Conservation (phyloP, 2,329 filamentous ascomycete genomes). For the Stagonosporopsis tanaceti region DNA sequence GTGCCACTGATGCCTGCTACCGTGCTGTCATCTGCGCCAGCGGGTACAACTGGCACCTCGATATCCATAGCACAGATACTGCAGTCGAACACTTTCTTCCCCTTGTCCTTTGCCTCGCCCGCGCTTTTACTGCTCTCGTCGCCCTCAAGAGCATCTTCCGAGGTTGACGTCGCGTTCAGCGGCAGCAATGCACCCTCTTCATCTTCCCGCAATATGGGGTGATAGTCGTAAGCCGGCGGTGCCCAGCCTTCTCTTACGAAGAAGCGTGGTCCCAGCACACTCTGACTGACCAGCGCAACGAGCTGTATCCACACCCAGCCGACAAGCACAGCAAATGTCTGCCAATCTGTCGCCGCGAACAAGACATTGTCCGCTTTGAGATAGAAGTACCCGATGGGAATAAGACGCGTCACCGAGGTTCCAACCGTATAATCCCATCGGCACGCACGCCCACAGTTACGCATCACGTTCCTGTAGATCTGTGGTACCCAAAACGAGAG, state of each 20-base stretch:
- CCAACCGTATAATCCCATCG: conserved; percentile 89
- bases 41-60: conserved; percentile 81
- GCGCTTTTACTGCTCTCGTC: conserved; percentile 28
- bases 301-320: conserved; percentile 91
- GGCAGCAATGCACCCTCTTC: conserved; percentile 79
- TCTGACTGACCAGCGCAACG: conserved; percentile 78
- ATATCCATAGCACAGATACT: conserved; percentile 93
- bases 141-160: conserved; percentile 14
- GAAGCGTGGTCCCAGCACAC: conserved; percentile 87
- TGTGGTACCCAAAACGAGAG: conserved; percentile 93
- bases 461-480: conserved; percentile 86
- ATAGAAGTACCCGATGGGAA: conserved; percentile 88
- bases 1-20: conserved; percentile 48
- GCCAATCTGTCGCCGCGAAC: conserved; percentile 74
- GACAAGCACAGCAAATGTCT: conserved; percentile 69
- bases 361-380: conserved; percentile 79
- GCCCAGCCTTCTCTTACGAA: conserved; percentile 75
- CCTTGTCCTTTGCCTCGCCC: conserved; percentile 59
- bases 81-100: conserved; percentile 78
- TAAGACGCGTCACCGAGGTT: conserved; percentile 78
- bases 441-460: conserved; percentile 91
- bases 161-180: conserved; percentile 66
- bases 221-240: conserved; percentile 87
- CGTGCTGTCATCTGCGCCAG: conserved; percentile 40
- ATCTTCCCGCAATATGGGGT: conserved; percentile 85